These are phyloP conservation scores for Linderniella brevidens DNA, from an alignment of 257 asterid species.

Conservation along the genomic window DNA sequence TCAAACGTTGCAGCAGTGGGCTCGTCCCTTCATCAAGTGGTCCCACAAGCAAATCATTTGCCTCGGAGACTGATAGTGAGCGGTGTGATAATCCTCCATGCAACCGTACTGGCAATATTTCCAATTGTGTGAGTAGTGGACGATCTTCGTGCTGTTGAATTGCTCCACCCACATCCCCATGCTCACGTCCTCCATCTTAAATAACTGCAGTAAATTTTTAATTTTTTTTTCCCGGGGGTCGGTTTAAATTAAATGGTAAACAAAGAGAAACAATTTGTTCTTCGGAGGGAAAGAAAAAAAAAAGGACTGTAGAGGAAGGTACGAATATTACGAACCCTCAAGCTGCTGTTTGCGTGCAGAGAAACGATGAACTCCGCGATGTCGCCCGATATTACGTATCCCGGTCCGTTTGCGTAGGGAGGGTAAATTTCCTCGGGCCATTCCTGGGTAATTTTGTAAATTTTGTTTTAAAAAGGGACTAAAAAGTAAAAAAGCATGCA, in stretches of 20 bases:
- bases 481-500: no score
- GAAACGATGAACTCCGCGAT: slow-evolving; percentile 56
- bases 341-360: slow-evolving; percentile 35
- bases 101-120: slow-evolving; percentile 92
- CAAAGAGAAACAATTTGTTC: neutral
- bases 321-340: slow-evolving; percentile 35
- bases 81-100: slow-evolving; percentile 74
- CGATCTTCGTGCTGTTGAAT: slow-evolving; percentile 46
- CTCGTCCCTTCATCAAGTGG: slow-evolving; percentile 30
- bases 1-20: slow-evolving; percentile 45
- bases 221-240: no score
- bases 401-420: slow-evolving; percentile 96
- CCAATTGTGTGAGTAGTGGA: slow-evolving; percentile 67
- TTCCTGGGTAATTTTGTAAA: slow-evolving; percentile 27
- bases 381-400: slow-evolving; percentile 67
- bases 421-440: slow-evolving; percentile 98
- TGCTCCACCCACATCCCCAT: slow-evolving; percentile 99
- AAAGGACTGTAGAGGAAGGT: neutral
- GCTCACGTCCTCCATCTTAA: slow-evolving; percentile 98
- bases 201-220: slow-evolving; percentile 64
- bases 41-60: slow-evolving; percentile 82
- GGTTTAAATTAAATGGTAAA: neutral
- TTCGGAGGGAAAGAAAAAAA: neutral
- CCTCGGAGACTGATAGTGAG: slow-evolving; percentile 92
- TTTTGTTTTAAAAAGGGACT: no score